Conservation (phyloP, 345 rosid species). For the Anastatica hierochuntica region DNA sequence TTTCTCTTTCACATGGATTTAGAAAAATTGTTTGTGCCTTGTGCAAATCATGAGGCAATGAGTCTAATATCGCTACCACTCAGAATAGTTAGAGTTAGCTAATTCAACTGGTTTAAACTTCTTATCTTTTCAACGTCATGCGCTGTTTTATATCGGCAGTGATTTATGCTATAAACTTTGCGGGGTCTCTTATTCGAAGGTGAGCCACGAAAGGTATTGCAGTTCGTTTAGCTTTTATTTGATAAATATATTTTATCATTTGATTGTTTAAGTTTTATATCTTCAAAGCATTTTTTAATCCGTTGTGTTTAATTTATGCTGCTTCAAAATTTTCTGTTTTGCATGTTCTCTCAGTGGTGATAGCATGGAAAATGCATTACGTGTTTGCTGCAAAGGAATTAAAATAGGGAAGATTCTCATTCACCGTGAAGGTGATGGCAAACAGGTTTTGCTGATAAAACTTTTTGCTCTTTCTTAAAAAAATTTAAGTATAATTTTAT, state of each 20-base stretch:
- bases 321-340: slow-evolving; percentile 9
- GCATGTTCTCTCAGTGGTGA: slow-evolving; percentile 62
- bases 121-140: slow-evolving; percentile 33
- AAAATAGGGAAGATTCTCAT: slow-evolving; percentile 96
- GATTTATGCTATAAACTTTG: slow-evolving; percentile 98
- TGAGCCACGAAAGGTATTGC: slow-evolving; percentile 41
- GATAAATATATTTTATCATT: no score
- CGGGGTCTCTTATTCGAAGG: slow-evolving; percentile 97
- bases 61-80: no score
- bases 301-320: no score
- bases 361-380: slow-evolving; percentile 98
- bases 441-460: slow-evolving; percentile 59
- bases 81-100: no score
- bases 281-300: no score
- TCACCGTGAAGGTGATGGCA: slow-evolving; percentile 94
- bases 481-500: no score
- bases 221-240: no score
- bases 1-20: no score
- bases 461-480: no score
- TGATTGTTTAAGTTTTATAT: no score
- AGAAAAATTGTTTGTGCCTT: no score
- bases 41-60: not conserved
- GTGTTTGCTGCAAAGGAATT: slow-evolving; percentile 96
- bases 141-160: slow-evolving; percentile 76
- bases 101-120: no score